Evolutionary conservation across 2,329 filamentous ascomycete species (phyloP), one percentile per base, ranked within the genome.

Genomic region (Monilinia fructicola): DNA sequence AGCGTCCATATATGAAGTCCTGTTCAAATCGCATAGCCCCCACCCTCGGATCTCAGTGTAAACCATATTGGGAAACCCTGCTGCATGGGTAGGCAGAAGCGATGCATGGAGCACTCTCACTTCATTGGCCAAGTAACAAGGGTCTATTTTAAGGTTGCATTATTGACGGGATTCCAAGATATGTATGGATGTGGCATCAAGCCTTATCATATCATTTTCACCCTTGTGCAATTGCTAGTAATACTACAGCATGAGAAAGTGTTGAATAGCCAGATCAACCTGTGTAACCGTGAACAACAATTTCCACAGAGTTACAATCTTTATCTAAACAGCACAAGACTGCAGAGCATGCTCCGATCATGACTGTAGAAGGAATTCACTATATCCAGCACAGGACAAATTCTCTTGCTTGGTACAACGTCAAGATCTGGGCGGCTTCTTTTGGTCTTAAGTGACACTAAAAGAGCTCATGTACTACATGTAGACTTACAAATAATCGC

Each of bases 141-240:
- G 18, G 12, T 16, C 55, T 46, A 59, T 59, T 59, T 46, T n/a
- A 46, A 28, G 26, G 40, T 58, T 46, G n/a, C 55, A 46, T 58
- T 58, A n/a, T 44, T 46, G 55, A 46, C 40, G 2, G 26, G 31
- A 46, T 59, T 46, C 1, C 55, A 46, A 9, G 55, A 10, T 59
- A 31, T 46, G 18, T 31, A n/a, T 31, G 40, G 26, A 59, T 23
- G 26, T 58, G 23, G 55, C 40, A 44, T 40, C 23, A 42, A 42
- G 23, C 48, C 60, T 14, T 54, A 63, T 42, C 18, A 54, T 40
- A 50, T 18, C 42, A 23, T 16, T 26, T 42, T 23, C 21, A 50
- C 46, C 21, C 35, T 10, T 44, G 31, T 42, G 35, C 54, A 11
- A 21, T 58, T 46, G 14, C 38, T 31, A 44, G 10, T 58, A 6